Percentiles rank a stretch among this genome's conserved stretches.
Conservation (phyloP, 208 protist genomes). For the Crithidia mellificae region DNA sequence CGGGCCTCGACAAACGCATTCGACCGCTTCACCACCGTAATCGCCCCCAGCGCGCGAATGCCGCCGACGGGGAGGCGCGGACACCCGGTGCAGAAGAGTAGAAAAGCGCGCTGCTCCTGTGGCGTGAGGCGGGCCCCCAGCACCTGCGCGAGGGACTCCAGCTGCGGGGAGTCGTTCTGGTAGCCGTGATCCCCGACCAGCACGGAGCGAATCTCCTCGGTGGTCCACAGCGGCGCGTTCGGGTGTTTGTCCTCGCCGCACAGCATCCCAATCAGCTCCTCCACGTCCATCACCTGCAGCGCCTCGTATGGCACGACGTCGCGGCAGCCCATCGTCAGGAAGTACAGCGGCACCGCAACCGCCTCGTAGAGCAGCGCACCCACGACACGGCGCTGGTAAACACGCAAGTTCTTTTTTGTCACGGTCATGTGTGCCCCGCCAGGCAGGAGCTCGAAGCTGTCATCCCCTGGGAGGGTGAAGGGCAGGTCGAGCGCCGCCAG, state of each 20-base stretch:
- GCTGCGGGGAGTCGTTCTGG: constrained; percentile 79
- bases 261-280: constrained; percentile 67
- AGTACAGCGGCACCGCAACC: constrained; percentile 62
- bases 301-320: constrained; percentile 80
- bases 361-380: constrained; percentile 73
- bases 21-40: constrained; percentile 86
- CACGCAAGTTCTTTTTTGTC: constrained; percentile 45
- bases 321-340: constrained; percentile 65
- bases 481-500: constrained; percentile 64
- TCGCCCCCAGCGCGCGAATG: constrained; percentile 78
- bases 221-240: constrained; percentile 75
- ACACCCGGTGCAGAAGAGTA: constrained; percentile 91
- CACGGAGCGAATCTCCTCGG: constrained; percentile 68
- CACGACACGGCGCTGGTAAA: constrained; percentile 67
- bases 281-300: constrained; percentile 51
- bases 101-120: constrained; percentile 80
- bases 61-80: constrained; percentile 86
- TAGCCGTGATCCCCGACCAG: constrained; percentile 91
- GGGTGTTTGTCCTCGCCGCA: constrained; percentile 55
- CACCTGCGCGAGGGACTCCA: constrained; percentile 72
- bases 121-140: constrained; percentile 69
- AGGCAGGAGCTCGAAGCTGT: constrained; percentile 60
- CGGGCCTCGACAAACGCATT: constrained; percentile 52
- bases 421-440: constrained; percentile 56
- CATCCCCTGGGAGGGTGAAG: constrained; percentile 85